phyloP scores from a whole-genome alignment of 148 eudicot species.

The Beta vulgaris region DNA sequence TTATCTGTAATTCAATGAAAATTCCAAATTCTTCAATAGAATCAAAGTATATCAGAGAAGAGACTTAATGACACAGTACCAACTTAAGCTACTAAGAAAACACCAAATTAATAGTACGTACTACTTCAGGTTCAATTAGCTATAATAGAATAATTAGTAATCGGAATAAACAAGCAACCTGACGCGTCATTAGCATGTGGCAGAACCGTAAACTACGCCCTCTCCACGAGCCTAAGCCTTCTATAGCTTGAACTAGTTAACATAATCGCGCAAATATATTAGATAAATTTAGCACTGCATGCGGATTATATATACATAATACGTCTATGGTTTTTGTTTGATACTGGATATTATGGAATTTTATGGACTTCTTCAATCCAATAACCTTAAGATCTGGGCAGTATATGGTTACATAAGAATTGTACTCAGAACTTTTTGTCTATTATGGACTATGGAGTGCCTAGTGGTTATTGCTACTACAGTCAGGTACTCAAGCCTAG shows the following conservation, averaged over 20 bases:
- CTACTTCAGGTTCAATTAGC: not conserved
- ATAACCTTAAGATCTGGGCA: not conserved
- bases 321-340: not conserved
- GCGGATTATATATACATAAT: not conserved
- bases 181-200: conserved; percentile 25
- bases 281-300: not conserved
- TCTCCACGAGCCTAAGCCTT: conserved; percentile 26
- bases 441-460: too few relatives aligned
- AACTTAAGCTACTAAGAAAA: not conserved
- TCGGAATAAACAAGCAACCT: not conserved
- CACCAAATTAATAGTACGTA: not conserved
- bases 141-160: not conserved
- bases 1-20: too few relatives aligned
- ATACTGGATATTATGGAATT: not conserved
- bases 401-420: not conserved
- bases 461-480: too few relatives aligned
- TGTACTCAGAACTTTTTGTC: too few relatives aligned
- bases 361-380: conserved; percentile 1
- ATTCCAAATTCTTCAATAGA: too few relatives aligned
- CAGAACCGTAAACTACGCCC: conserved; percentile 23
- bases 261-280: not conserved
- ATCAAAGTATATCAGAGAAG: too few relatives aligned
- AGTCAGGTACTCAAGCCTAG: too few relatives aligned
- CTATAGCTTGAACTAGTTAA: not conserved
- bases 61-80: too few relatives aligned